A percentile compares a stretch with the other conserved stretches of the same genome.
Evolutionary conservation across 23 red algal species (phyloP).

Genomic region (Gracilariopsis chorda): DNA sequence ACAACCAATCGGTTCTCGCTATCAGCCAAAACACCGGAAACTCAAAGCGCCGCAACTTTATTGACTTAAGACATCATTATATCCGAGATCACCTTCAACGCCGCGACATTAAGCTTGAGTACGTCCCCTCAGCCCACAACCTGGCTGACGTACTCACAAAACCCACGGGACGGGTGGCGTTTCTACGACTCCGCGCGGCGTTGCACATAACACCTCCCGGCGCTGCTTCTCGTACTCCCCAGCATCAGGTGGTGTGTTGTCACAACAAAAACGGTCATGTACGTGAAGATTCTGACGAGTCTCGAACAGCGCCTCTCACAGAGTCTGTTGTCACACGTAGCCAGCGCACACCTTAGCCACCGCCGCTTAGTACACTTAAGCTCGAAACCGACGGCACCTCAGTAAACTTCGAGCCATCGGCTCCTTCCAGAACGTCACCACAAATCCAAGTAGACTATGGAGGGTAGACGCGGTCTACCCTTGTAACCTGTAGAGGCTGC

Average conservation of each 20-base stretch:
- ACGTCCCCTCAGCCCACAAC: not conserved
- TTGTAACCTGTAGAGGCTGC: no score
- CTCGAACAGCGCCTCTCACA: no score
- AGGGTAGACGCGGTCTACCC: no score
- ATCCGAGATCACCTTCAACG: conserved; percentile 7
- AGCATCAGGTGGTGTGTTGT: conserved; percentile 22
- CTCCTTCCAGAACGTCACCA: no score
- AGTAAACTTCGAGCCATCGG: no score
- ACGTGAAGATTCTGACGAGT: no score
- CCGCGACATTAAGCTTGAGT: not conserved
- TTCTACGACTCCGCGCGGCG: not conserved
- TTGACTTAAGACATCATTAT: conserved; percentile 20
- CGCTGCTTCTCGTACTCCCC: not conserved
- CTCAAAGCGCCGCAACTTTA: conserved; percentile 38
- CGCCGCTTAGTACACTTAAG: no score
- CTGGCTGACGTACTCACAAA: conserved; percentile 13
- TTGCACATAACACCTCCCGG: not conserved
- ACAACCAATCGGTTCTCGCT: not conserved
- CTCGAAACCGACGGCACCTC: no score
- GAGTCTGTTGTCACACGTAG: no score
- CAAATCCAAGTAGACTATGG: no score
- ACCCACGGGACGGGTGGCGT: not conserved
- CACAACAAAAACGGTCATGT: no score
- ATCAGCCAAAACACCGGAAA: not conserved
- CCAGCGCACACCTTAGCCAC: no score